phyloP scores from a whole-genome alignment of 2,329 filamentous ascomycete species.

The Aureobasidium leucospermi region DNA sequence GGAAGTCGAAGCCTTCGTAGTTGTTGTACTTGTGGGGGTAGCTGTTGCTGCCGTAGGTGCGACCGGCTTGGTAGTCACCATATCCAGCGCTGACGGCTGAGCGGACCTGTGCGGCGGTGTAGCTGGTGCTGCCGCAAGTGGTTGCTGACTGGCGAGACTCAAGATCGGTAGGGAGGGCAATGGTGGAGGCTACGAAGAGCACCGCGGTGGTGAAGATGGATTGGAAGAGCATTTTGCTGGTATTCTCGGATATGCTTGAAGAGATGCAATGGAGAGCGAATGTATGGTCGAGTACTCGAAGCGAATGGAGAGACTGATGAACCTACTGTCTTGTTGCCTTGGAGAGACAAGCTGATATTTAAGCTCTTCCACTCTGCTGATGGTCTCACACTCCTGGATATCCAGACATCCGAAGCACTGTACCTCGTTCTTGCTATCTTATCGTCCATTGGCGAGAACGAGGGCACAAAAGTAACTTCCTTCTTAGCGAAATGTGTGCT shows the following conservation, averaged over 20 bases:
- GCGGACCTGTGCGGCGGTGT: conserved; percentile 43
- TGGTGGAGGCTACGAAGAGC: conserved; percentile 22
- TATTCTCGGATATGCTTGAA: not conserved
- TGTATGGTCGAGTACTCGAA: not conserved
- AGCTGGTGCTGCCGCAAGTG: conserved; percentile 48
- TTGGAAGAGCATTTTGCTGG: conserved; percentile 22
- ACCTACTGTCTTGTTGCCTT: not conserved
- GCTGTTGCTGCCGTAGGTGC: conserved; percentile 11
- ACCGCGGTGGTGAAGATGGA: conserved; percentile 22
- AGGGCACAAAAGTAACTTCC: not conserved
- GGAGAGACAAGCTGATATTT: conserved; percentile 6
- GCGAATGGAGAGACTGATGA: not conserved
- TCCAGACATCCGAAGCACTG: not conserved
- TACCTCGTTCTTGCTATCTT: not conserved
- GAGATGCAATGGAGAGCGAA: not conserved
- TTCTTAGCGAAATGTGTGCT: not conserved
- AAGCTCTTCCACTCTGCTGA: not conserved
- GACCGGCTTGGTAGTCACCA: conserved; percentile 35
- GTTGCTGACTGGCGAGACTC: conserved; percentile 39
- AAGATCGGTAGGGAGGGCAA: conserved; percentile 20
- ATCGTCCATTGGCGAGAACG: not conserved
- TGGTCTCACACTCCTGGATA: not conserved
- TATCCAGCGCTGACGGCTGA: conserved; percentile 47
- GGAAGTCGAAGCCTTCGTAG: conserved; percentile 56
- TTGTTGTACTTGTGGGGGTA: conserved; percentile 53